Base-by-base conservation (phyloP, 129 eudicot genomes). In the Chrysanthemum makinoi region DNA sequence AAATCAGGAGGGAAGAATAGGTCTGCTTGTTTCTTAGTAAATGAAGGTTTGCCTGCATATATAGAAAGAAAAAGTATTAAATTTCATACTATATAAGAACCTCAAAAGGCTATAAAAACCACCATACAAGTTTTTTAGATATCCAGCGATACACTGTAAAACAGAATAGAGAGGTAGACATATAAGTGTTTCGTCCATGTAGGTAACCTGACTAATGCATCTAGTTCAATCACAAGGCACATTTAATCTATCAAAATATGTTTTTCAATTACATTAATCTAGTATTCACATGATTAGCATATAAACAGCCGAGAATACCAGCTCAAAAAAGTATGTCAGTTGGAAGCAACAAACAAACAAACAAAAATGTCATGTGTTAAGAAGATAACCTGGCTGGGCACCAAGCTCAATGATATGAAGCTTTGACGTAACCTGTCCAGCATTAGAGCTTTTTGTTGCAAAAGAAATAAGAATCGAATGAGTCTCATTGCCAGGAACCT, bases 321-420 rank as follows among this genome's bases (percentile, higher is more conserved):
- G 52, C 62, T 62, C 50, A 18, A 49, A 26, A 24, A 4, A 24
- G 14, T 30, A 50, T 50, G 43, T 73, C 44, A 50, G 44, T 26
- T 14, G 54, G 24, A 54, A 66, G 65, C 1, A 65, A 53, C 62
- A 43, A 75, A 12, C 52, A 35, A 74, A 44, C 72, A 7, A 75
- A 76, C 48, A 68, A 76, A 33, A 22, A 49, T 46, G 44, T 12
- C 26, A 67, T 4, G 46, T 22, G 28, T 57, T 62, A 22, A 53
- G 53, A 47, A 54, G 49, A 54, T 53, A 70, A 86, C 98, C 98
- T 87, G 96, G 96, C 82, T 93, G 98, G 52, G 98, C 96, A 72
- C 98, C 98, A 51, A 93, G 98, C 83, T 93, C 98, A 60, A 93
- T 93, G 52, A 93, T 87, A 75, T 93, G 98, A 75, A 93, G 83